Evolutionary conservation across 768 basidiomycete species (phyloP).

Genomic region (Leucocoprinus sp.): DNA sequence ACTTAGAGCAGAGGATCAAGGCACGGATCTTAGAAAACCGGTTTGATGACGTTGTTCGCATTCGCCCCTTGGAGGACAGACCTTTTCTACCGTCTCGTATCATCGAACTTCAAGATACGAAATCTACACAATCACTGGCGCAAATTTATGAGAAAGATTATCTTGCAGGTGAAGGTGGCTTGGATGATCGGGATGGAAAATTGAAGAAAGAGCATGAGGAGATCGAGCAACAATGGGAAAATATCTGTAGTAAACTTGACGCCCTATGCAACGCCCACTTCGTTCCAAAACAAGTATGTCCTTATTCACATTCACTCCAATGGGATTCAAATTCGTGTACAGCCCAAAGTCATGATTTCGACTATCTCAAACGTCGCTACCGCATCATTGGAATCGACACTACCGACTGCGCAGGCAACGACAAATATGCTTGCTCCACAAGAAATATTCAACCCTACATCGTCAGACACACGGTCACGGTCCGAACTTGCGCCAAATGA

Average conservation of each 20-base stretch:
- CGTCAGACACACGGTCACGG: slow-evolving; percentile 49
- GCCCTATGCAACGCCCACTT: slow-evolving; percentile 94
- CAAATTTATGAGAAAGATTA: slow-evolving; percentile 97
- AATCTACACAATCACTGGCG: slow-evolving; percentile 83
- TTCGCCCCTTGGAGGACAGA: slow-evolving; percentile 68
- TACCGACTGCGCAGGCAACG: slow-evolving; percentile 73
- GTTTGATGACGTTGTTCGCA: slow-evolving; percentile 91
- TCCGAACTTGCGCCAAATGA: slow-evolving; percentile 82
- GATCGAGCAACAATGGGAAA: slow-evolving; percentile 77
- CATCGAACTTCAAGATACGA: slow-evolving; percentile 83
- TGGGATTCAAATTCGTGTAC: neutral
- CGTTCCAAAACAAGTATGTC: slow-evolving; percentile 81
- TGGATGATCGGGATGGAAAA: slow-evolving; percentile 83
- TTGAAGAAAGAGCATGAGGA: slow-evolving; percentile 84
- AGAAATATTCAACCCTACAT: slow-evolving; percentile 67
- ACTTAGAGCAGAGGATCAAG: slow-evolving; percentile 88
- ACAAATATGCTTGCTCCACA: slow-evolving; percentile 88
- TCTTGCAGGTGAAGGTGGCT: slow-evolving; percentile 52
- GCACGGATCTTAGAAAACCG: slow-evolving; percentile 73
- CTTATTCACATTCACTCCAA: neutral
- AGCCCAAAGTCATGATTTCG: slow-evolving; percentile 88
- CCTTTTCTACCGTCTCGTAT: slow-evolving; percentile 87
- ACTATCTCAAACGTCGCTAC: slow-evolving; percentile 78
- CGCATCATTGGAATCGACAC: slow-evolving; percentile 79
- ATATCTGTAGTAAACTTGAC: slow-evolving; percentile 81